Base-by-base conservation (phyloP, 2,329 filamentous ascomycete genomes). In the Ophiosphaerella herpotricha region DNA sequence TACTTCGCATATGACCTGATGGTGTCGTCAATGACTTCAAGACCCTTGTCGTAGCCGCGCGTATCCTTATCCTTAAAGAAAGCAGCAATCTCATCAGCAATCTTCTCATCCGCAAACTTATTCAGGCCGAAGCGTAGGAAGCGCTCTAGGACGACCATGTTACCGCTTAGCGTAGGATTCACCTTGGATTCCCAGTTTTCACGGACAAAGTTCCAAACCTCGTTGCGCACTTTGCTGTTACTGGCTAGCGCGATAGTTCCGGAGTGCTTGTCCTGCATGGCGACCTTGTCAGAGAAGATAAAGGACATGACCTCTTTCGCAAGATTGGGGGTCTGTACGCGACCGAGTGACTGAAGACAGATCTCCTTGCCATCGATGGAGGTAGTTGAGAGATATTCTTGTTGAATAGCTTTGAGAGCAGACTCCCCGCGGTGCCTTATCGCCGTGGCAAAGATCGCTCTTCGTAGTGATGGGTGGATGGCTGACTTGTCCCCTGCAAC, bases 321-420 rank as follows among this genome's bases (percentile, higher is more conserved):
- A 26, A 97, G 78, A 8, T 85, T 82, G 1, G 78, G 70, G 47
- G 90, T 84, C 62, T 87, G 86, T 16, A 89, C 85, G 34, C 86
- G 84, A 31, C 91, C 91, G 38, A 99, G 82, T 4, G 89, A 85
- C 33, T 83, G 79, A 3, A 97, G 82, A 59, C 85, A 88, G 57
- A 96, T 89, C 61, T 96, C 91, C 74, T 92, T 95, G 63, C 91
- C 92, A 65, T 97, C 94, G 33, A 97, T 86, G 7, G 91, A 90
- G 44, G 88, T 87, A 11, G 91, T 94, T 43, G 80, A 86, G 56
- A 85, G 81, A 81, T 90, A 97, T 71, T 97, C 92, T 46, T 90
- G 85, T 78, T 93, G 91, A 46, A 99, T 82, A 7, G 86, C 82
- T 24, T 88, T 82, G 59, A 85, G 88, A 46, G 91, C 90, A 13